Evolutionary conservation across 148 eudicot genomes (phyloP).

Genomic region (Cornus florida): DNA sequence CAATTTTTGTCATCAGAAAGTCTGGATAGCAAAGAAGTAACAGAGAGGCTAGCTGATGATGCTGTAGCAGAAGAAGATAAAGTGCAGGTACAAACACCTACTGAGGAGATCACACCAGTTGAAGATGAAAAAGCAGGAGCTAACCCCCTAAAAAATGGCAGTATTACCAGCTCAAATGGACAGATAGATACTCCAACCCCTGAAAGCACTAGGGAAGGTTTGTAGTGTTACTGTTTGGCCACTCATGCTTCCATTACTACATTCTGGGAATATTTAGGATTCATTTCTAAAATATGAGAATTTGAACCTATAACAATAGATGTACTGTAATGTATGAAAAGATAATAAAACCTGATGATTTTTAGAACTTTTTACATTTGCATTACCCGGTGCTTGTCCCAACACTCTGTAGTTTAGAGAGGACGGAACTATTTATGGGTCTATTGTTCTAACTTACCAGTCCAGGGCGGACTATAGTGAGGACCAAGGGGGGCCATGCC

Average conservation of each 20-base stretch:
- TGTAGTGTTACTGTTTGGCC: constrained; percentile 1
- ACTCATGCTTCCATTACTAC: background rate
- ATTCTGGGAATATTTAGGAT: background rate
- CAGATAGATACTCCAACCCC: constrained; percentile 19
- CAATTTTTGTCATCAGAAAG: constrained; percentile 11
- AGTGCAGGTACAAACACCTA: constrained; percentile 16
- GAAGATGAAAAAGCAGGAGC: constrained; percentile 23
- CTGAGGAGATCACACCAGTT: constrained; percentile 12
- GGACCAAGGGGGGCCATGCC: too few relatives aligned
- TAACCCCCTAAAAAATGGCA: constrained; percentile 14
- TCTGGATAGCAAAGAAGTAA: constrained; percentile 10
- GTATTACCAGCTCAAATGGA: constrained; percentile 21
- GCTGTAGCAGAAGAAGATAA: constrained; percentile 24
- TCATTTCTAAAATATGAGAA: background rate
- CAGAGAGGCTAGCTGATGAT: constrained; percentile 22
- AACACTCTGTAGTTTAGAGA: background rate
- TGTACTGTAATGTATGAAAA: background rate
- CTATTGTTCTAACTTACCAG: background rate
- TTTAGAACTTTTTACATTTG: background rate
- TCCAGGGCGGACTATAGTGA: too few relatives aligned
- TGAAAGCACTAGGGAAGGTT: constrained; percentile 33
- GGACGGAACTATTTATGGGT: background rate
- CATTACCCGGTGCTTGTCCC: background rate
- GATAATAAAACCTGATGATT: background rate
- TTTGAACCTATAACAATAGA: background rate